These are phyloP conservation scores for Lophiostoma macrostomum DNA, from an alignment of 495 filamentous ascomycete genomes.

Conservation along the genomic window DNA sequence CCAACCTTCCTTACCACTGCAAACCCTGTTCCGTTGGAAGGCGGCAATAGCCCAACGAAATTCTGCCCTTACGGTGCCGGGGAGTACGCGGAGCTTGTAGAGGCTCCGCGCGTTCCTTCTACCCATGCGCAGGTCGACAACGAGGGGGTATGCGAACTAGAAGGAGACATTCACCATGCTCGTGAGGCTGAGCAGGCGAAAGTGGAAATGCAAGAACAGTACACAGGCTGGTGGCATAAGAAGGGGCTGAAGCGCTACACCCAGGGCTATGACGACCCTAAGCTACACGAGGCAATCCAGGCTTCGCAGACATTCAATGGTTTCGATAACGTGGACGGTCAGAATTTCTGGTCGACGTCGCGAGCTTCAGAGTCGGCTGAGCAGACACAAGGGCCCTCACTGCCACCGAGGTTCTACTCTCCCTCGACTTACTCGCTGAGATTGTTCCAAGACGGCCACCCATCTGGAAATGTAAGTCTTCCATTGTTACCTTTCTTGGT, in stretches of 20 bases:
- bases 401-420: too few relatives aligned
- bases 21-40: neutral
- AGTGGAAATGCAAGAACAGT: conserved; percentile 16
- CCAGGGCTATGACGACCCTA: too few relatives aligned
- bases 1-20: neutral
- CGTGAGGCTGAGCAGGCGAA: neutral
- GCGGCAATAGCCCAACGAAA: conserved; percentile 19
- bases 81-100: conserved; percentile 17
- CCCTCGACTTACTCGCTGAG: neutral
- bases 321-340: too few relatives aligned
- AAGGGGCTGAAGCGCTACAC: too few relatives aligned
- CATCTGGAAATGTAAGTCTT: conserved; percentile 11
- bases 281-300: too few relatives aligned
- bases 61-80: conserved; percentile 13
- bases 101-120: conserved; percentile 18
- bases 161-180: conserved; percentile 1
- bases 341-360: too few relatives aligned
- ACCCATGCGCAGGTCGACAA: conserved; percentile 13
- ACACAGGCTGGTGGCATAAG: neutral
- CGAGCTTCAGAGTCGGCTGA: too few relatives aligned
- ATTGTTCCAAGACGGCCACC: too few relatives aligned
- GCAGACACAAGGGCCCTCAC: too few relatives aligned
- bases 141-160: neutral
- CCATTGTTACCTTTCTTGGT: conserved; percentile 1
- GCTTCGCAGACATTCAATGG: too few relatives aligned